Base-by-base conservation (phyloP, 2,329 filamentous ascomycete species). In the Aspergillus flavus region DNA sequence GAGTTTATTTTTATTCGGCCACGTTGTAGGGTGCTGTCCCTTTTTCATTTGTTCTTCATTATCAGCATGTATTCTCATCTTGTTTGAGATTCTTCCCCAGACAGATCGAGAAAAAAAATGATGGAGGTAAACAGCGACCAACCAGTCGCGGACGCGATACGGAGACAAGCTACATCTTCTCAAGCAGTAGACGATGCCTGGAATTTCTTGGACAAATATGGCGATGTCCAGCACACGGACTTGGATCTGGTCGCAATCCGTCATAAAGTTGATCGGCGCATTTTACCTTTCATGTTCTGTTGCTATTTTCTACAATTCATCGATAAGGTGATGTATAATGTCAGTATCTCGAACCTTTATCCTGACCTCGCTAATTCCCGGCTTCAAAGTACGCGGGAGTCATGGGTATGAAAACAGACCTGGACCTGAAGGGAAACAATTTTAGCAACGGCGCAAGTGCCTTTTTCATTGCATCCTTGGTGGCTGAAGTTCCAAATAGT, bases 401-500 rank as follows among this genome's bases (percentile, higher is more conserved):
- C 41, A 90, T 89, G 87, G 86, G 86, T 6, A 74, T 90, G 9
- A 79, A 74, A 34, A 75, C 80, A 63, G 85, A 88, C 58, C 79
- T 87, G 3, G 76, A 81, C 1, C 79, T 89, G 16, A 72, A 74
- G 14, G 83, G 83, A 46, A 87, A 89, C 65, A 81, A 89, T 34
- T 89, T 89, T 72, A 85, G 84, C 64, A 86, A 87, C 70, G 75
- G 85, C 12, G 85, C 86, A 1, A 87, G 86, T 0, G 84, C 85
- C 62, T 84, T 89, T 66, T 89, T 87, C 66, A 84, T 89, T 39
- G 86, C 84, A 3, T 83, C 85, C 39, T 72, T 87, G 10, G 80
- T 83, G 64, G 85, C 85, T 43, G 86, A 88, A 71, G 75, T 88
- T 2, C 86, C 85, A 21, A 87, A 87, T 66, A 83, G 85, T 86